Base-by-base conservation (phyloP, 2,329 filamentous ascomycete genomes). In the Chrysoporthe cubensis region DNA sequence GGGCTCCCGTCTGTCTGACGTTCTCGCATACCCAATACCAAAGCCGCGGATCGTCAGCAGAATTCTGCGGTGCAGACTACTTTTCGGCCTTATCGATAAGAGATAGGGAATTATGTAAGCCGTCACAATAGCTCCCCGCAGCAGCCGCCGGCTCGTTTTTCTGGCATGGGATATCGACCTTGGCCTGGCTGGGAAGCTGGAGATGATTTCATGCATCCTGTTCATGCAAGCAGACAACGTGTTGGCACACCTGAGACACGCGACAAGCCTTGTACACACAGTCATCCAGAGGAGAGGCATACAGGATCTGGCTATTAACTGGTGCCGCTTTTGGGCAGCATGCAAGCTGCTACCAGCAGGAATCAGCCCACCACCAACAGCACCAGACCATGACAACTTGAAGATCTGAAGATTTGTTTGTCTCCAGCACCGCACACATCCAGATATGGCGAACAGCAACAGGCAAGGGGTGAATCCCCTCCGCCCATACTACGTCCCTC, bases 401-500 rank as follows among this genome's bases (percentile, higher is more conserved):
- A 64, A 50, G n/a, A 54, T 21, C 34, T 26, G 9, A 59, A 77
- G 82, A 66, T 73, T 77, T 59, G 62, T 63, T 40, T 71, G 77
- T 75, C 75, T 73, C 68, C 72, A 66, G 67, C 66, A 71, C 69
- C 72, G 69, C 68, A 66, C 72, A 69, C 58, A 69, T 66, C 65
- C 63, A 68, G 64, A 54, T 42, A 72, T 72, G 68, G 69, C 74
- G 74, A 78, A 71, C 71, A 86, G 84, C 73, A 76, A 79, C 71
- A 77, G 77, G 74, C 81, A 84, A 70, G 82, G 79, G 70, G 78
- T 85, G 69, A 91, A 92, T 73, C 90, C 90, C 67, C 81, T 91
- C 67, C 84, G 90, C 70, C 90, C 90, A 21, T 92, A 92, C 80
- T 91, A 92, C 76, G 88, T 90, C 71, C 85, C 85, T 48, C 85